Base-by-base conservation (phyloP, 306 rosid genomes). In the Prunus campanulata region DNA sequence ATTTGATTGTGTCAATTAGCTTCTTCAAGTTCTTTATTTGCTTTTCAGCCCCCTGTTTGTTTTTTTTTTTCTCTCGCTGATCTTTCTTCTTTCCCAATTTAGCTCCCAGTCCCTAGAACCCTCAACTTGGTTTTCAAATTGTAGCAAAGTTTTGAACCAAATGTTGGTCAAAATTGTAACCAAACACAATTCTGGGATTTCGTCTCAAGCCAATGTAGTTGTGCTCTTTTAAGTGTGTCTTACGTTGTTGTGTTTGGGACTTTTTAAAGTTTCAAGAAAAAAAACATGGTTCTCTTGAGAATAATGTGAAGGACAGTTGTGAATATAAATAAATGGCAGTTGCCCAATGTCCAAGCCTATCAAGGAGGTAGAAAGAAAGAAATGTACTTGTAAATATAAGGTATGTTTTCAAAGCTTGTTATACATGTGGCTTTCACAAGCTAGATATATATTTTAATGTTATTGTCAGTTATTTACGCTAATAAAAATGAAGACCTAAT, bases 1-100 rank as follows among this genome's bases (percentile, higher is more conserved):
- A 51, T 4, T 70, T 81, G 69, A 87, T 13, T 68, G 59, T 30
- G 70, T 66, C 57, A 60, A 15, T 74, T 44, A 29, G 67, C 29
- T 50, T 54, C 29, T 22, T 22, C 51, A 7, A 16, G 14, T 51
- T 60, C 15, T 16, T 70, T 46, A 19, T 48, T 48, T 11, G 6
- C 22, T 11, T 11, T 77, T 67, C 49, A 1, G 2, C 2, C 14
- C 32, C 44, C 4, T 9, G 8, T 4, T 29, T 22, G 27, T 50
- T 27, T 60, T 3, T 20, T 20, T 20, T 39, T 39, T 12, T 18
- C 47, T 0, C 30, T 14, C 5, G 2, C 16, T 32, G 42, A 1
- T 35, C 42, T 35, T 35, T 35, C 42, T 35, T 35, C 3, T 30
- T 39, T 42, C 16, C 7, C 14, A 13, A 49, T 3, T 27, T 46